Percentiles rank a stretch among this genome's conserved stretches.
Evolutionary conservation across 2,329 filamentous ascomycete genomes (phyloP).

Genomic region (Paecilomyces sp.): DNA sequence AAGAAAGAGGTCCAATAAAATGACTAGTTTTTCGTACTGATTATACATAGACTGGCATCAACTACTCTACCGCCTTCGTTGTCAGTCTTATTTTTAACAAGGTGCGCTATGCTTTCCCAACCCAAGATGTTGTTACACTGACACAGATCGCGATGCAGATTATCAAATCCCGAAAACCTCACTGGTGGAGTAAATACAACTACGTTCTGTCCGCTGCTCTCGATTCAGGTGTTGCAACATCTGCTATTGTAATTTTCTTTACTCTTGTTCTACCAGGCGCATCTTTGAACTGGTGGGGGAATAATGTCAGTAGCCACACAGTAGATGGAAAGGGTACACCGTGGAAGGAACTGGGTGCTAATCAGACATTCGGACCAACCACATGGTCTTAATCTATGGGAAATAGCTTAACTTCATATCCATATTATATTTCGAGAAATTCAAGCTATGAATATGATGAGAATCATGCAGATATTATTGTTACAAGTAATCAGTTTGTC

Average conservation of each 20-base stretch:
- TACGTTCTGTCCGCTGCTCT: slow-evolving; percentile 38
- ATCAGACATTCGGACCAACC: slow-evolving; percentile 4
- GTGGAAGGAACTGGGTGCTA: slow-evolving; percentile 13
- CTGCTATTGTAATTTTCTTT: slow-evolving; percentile 40
- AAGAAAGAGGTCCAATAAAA: neutral
- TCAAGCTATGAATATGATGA: neutral
- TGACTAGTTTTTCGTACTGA: neutral
- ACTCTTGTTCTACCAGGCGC: slow-evolving; percentile 35
- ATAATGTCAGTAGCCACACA: slow-evolving; percentile 27
- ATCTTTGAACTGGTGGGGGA: slow-evolving; percentile 36
- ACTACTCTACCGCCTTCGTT: slow-evolving; percentile 15
- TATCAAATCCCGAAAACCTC: slow-evolving; percentile 9
- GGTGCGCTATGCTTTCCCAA: too few species aligned
- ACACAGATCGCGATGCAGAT: slow-evolving; percentile 1
- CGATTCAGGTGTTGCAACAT: slow-evolving; percentile 35
- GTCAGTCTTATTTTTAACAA: slow-evolving; percentile 30
- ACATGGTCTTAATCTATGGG: slow-evolving; percentile 1
- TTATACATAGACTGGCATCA: slow-evolving; percentile 10
- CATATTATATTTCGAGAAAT: neutral
- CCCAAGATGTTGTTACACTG: too few species aligned
- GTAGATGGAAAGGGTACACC: slow-evolving; percentile 36
- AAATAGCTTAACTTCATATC: neutral
- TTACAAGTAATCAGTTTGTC: too few species aligned
- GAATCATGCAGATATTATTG: too few species aligned
- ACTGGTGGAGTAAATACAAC: slow-evolving; percentile 21